These are phyloP conservation scores for Chenopodium album DNA, from an alignment of 148 eudicot species.

Conservation along the genomic window DNA sequence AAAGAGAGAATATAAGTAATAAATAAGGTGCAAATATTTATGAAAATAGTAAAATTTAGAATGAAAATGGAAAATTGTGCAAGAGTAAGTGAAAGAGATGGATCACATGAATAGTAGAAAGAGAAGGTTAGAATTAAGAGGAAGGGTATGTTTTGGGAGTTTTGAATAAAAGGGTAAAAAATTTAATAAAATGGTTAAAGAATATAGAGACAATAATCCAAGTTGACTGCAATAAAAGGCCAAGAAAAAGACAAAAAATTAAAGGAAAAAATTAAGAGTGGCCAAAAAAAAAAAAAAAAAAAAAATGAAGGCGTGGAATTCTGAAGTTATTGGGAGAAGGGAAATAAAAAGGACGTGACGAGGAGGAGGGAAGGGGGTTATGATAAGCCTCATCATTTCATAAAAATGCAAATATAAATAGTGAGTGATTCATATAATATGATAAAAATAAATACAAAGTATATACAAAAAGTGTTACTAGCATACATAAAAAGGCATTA, in stretches of 20 bases:
- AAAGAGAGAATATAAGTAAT: neutral
- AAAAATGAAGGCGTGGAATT: constrained; percentile 59
- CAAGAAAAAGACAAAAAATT: neutral
- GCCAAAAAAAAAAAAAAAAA: constrained; percentile 3
- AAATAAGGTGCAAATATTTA: constrained; percentile 2
- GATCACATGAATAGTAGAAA: constrained; percentile 24
- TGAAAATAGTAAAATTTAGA: neutral
- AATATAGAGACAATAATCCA: constrained; percentile 17
- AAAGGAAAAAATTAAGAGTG: constrained; percentile 4
- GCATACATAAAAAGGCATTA: neutral
- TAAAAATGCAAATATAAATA: neutral
- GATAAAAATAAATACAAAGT: too few relatives aligned
- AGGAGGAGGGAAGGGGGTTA: constrained; percentile 46
- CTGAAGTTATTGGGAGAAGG: constrained; percentile 59
- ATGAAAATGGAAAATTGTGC: constrained; percentile 21
- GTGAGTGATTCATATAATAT: neutral
- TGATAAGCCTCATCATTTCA: constrained; percentile 43
- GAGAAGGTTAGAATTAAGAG: constrained; percentile 23
- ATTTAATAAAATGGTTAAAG: constrained; percentile 11
- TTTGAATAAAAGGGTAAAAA: constrained; percentile 21
- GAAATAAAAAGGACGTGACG: constrained; percentile 66
- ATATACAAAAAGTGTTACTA: neutral
- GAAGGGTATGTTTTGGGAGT: constrained; percentile 16
- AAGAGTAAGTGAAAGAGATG: constrained; percentile 27
- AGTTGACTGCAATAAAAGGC: neutral